Percentiles rank a stretch among this genome's conserved stretches.
Conservation (phyloP, 495 filamentous ascomycete genomes). For the Rostrohypoxylon terebratum region DNA sequence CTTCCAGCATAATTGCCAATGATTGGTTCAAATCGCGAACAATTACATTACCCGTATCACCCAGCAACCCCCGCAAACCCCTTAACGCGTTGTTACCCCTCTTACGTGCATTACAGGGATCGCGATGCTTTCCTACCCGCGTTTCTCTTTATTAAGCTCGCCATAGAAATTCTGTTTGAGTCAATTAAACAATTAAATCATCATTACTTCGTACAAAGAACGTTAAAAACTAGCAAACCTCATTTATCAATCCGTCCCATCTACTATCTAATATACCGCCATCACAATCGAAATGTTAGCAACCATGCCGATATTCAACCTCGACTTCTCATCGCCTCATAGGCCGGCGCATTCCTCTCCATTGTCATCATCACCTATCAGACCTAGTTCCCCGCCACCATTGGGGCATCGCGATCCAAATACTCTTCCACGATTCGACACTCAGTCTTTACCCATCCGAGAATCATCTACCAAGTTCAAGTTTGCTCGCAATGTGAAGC, state of each 20-base stretch:
- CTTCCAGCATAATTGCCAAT: background rate
- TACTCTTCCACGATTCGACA: constrained; percentile 43
- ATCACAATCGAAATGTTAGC: constrained; percentile 48
- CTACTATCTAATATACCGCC: background rate
- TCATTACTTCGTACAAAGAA: constrained; percentile 12
- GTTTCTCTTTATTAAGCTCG: constrained; percentile 26
- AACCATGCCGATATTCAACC: constrained; percentile 48
- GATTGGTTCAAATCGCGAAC: constrained; percentile 1
- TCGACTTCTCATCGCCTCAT: constrained; percentile 50
- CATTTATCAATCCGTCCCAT: background rate
- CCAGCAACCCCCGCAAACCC: constrained; percentile 7
- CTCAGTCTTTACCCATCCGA: constrained; percentile 53
- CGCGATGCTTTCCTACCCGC: constrained; percentile 40
- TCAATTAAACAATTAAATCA: constrained; percentile 2
- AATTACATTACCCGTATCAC: background rate
- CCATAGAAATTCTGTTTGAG: constrained; percentile 11
- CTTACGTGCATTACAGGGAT: constrained; percentile 24
- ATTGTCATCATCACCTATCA: constrained; percentile 51
- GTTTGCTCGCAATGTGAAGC: constrained; percentile 48
- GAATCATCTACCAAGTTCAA: constrained; percentile 45
- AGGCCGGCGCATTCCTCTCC: constrained; percentile 50
- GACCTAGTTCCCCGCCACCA: constrained; percentile 49
- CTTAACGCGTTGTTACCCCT: constrained; percentile 42
- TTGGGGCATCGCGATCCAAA: constrained; percentile 45
- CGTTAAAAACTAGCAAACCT: background rate